Conservation (phyloP, 2,329 filamentous ascomycete genomes). For the Aspergillus pseudoterreus region DNA sequence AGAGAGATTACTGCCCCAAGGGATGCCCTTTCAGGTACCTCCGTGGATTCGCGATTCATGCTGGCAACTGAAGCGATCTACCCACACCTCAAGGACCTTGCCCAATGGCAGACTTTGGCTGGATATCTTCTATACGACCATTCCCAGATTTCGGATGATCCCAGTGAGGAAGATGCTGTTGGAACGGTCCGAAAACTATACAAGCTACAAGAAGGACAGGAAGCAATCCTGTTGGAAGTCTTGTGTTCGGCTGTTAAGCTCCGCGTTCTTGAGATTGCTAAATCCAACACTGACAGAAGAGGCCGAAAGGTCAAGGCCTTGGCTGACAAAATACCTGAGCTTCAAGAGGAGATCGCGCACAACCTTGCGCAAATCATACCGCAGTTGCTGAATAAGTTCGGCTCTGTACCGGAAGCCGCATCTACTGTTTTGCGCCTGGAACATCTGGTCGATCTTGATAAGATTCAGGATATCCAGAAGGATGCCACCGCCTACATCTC, state of each 20-base stretch:
- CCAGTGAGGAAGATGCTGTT: constrained; percentile 57
- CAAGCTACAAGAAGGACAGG: constrained; percentile 71
- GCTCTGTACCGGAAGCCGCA: constrained; percentile 81
- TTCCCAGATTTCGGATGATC: constrained; percentile 57
- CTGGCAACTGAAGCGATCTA: constrained; percentile 83
- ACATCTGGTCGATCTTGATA: constrained; percentile 78
- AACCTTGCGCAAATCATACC: constrained; percentile 77
- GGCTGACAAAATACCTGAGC: constrained; percentile 61
- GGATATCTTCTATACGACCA: constrained; percentile 93
- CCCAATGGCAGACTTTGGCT: constrained; percentile 82
- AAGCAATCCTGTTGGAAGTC: constrained; percentile 81
- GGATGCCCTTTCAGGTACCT: constrained; percentile 54
- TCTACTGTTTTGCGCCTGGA: constrained; percentile 81
- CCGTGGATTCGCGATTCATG: constrained; percentile 76
- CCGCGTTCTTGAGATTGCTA: constrained; percentile 62
- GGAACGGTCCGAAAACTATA: constrained; percentile 66
- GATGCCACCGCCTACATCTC: constrained; percentile 76
- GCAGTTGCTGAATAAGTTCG: constrained; percentile 84
- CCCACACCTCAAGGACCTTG: constrained; percentile 74
- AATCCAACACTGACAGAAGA: constrained; percentile 56
- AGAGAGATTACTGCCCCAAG: constrained; percentile 20
- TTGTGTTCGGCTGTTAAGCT: constrained; percentile 78
- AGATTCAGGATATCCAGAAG: constrained; percentile 85
- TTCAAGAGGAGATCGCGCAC: constrained; percentile 73
- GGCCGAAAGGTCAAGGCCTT: constrained; percentile 56